These are phyloP conservation scores for Coemansia sp. DNA, from an alignment of 192 early-diverging fungal species.

Conservation along the genomic window DNA sequence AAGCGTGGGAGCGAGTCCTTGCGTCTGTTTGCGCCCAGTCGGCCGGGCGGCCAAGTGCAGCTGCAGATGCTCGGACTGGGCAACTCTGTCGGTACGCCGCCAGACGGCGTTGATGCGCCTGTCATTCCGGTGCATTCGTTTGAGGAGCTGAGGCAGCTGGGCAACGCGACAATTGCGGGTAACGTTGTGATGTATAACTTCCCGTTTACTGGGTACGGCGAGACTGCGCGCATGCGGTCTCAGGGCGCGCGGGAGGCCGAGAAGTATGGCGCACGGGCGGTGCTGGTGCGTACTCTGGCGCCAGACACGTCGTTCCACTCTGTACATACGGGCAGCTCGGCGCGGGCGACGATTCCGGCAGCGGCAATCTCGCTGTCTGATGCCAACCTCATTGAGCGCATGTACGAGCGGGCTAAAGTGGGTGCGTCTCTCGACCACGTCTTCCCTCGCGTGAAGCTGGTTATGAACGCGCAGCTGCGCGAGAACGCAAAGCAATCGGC, in stretches of 20 bases:
- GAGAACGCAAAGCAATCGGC: constrained; percentile 48
- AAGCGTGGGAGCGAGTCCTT: constrained; percentile 58
- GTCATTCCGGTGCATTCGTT: constrained; percentile 57
- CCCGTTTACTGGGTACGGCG: constrained; percentile 32
- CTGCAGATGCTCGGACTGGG: constrained; percentile 58
- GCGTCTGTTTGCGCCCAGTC: constrained; percentile 53
- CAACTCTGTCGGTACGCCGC: constrained; percentile 52
- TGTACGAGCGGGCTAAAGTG: constrained; percentile 40
- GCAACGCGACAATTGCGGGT: constrained; percentile 41
- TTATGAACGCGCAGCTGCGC: constrained; percentile 44
- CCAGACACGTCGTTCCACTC: constrained; percentile 52
- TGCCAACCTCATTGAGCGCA: constrained; percentile 57
- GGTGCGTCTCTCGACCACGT: constrained; percentile 36
- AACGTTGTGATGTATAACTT: constrained; percentile 59
- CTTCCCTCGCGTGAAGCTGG: constrained; percentile 54
- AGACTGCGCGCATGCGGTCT: constrained; percentile 21
- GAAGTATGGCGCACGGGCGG: constrained; percentile 57
- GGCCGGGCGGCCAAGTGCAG: constrained; percentile 41
- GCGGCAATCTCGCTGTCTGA: constrained; percentile 60
- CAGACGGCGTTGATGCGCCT: constrained; percentile 50
- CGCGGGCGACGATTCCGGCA: constrained; percentile 55
- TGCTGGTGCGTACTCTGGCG: constrained; percentile 56
- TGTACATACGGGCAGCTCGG: constrained; percentile 59
- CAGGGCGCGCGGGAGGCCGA: constrained; percentile 38
- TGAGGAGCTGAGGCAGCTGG: constrained; percentile 52